These are phyloP conservation scores for Kuraishia borneana DNA, from an alignment of 805 yeast species.

Conservation along the genomic window DNA sequence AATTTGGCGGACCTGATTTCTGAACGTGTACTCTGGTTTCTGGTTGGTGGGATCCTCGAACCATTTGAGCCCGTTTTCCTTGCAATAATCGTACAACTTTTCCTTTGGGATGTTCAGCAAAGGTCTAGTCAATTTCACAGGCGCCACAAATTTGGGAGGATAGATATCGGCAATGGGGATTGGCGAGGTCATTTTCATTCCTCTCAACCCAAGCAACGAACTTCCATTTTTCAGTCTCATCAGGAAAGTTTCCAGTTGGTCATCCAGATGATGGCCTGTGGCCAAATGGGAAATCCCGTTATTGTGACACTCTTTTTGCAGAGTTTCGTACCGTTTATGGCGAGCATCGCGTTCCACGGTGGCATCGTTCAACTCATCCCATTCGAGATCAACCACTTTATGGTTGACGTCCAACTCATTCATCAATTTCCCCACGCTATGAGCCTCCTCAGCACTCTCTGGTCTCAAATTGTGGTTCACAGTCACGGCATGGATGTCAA, in stretches of 20 bases:
- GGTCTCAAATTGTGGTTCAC: conserved; percentile 52
- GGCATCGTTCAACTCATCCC: conserved; percentile 6
- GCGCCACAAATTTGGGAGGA: conserved; percentile 8
- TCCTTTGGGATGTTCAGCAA: conserved; percentile 33
- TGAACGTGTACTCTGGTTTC: conserved; percentile 37
- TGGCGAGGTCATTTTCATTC: conserved; percentile 27
- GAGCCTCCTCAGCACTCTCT: conserved; percentile 40
- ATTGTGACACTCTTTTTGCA: conserved; percentile 28
- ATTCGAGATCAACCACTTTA: conserved; percentile 9
- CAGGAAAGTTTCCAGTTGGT: conserved; percentile 61
- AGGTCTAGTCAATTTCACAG: conserved; percentile 35
- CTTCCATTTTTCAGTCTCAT: conserved; percentile 37
- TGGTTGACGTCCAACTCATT: conserved; percentile 15
- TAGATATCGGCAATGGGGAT: conserved; percentile 15
- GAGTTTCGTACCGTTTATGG: conserved; percentile 31
- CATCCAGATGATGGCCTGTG: conserved; percentile 62
- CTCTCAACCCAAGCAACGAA: conserved; percentile 46
- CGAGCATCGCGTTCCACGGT: conserved; percentile 49
- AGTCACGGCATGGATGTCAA: conserved; percentile 42
- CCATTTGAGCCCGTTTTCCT: conserved; percentile 34
- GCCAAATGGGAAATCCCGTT: conserved; percentile 26
- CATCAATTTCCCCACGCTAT: conserved; percentile 14
- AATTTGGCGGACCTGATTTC: conserved; percentile 42
- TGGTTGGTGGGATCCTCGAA: conserved; percentile 61
- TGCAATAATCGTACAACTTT: conserved; percentile 35